phyloP scores from a whole-genome alignment of 495 filamentous ascomycete genomes.

The Amniculicola lignicola region DNA sequence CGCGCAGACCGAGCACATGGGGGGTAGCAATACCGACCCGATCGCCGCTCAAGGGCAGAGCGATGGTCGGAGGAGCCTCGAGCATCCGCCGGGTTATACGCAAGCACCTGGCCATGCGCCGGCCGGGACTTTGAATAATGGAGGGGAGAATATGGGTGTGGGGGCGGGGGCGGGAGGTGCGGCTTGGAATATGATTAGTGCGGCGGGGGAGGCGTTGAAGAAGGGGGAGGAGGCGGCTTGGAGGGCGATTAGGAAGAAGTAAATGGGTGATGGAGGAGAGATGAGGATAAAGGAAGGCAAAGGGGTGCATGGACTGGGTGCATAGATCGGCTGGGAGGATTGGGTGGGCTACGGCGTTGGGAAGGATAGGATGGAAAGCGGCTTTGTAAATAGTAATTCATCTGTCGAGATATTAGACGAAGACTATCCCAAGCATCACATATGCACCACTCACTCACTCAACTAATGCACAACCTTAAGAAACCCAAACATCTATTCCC shows the following conservation, averaged over 20 bases:
- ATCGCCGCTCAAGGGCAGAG: neutral
- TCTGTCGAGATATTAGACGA: too few species aligned
- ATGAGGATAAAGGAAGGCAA: too few species aligned
- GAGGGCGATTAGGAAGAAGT: slow-evolving; percentile 24
- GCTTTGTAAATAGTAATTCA: too few species aligned
- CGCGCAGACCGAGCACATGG: slow-evolving; percentile 10
- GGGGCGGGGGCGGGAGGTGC: slow-evolving; percentile 9
- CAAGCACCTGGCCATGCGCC: slow-evolving; percentile 12
- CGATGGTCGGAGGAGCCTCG: slow-evolving; percentile 15
- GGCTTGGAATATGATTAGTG: slow-evolving; percentile 24
- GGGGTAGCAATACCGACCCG: too few species aligned
- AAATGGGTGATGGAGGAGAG: neutral
- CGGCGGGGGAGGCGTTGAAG: slow-evolving; percentile 28
- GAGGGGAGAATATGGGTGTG: neutral
- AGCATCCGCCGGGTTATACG: slow-evolving; percentile 23
- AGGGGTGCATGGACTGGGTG: too few species aligned
- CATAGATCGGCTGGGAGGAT: too few species aligned
- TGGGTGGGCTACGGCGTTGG: too few species aligned
- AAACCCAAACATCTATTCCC: slow-evolving; percentile 26
- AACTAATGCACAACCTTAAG: too few species aligned
- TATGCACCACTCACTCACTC: slow-evolving; percentile 1
- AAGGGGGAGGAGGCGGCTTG: slow-evolving; percentile 29
- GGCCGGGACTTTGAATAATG: neutral
- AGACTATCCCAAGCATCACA: slow-evolving; percentile 13
- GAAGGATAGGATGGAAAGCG: too few species aligned